Evolutionary conservation across 106 monocot genomes (phyloP).

Genomic region (Xerophyta viscosa): DNA sequence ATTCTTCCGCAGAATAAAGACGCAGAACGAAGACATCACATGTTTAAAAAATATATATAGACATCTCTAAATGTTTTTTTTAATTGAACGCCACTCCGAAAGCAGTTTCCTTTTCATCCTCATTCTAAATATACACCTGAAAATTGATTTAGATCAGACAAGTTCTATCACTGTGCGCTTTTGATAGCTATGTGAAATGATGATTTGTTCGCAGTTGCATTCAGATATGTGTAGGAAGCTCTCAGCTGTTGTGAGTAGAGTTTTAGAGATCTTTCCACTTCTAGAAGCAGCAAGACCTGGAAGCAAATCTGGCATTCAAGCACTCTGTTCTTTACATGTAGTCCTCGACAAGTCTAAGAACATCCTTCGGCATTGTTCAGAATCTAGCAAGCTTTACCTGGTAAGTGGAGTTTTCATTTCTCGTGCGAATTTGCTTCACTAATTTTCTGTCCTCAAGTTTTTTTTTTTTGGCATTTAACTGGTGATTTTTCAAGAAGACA

Average conservation of each 20-base stretch:
- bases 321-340: constrained; percentile 68
- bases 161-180: no score
- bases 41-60: no score
- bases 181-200: no score
- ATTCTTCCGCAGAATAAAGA: no score
- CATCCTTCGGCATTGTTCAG: constrained; percentile 78
- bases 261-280: constrained; percentile 54
- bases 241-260: constrained; percentile 42
- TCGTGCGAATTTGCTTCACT: background rate
- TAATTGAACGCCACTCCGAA: no score
- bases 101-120: background rate
- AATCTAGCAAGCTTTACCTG: constrained; percentile 90
- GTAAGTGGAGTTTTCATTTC: constrained; percentile 19
- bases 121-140: background rate
- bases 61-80: no score
- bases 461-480: no score
- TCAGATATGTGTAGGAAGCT: constrained; percentile 60
- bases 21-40: no score
- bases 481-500: no score
- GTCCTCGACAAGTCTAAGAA: constrained; percentile 60
- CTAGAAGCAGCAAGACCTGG: constrained; percentile 69
- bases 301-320: constrained; percentile 70
- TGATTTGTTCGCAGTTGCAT: constrained; percentile 56
- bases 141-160: background rate
- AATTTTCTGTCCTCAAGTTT: no score